Evolutionary conservation across 805 yeast genomes (phyloP).

Genomic region (Saccharomycopsis schoenii): DNA sequence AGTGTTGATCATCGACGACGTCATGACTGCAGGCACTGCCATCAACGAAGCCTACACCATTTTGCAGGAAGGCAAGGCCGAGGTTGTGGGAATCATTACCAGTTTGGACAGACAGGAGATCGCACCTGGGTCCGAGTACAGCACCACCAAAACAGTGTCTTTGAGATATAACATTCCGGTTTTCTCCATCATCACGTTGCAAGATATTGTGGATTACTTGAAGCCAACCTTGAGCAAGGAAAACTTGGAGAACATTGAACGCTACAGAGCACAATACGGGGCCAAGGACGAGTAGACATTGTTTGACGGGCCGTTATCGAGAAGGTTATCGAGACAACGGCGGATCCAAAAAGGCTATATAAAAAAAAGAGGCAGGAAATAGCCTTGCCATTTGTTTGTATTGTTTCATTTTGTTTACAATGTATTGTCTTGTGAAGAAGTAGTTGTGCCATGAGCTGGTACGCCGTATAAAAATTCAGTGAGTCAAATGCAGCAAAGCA

Average conservation of each 20-base stretch:
- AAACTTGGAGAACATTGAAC: constrained; percentile 45
- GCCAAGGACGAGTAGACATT: neutral
- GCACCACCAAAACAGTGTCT: constrained; percentile 77
- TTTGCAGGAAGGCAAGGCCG: constrained; percentile 59
- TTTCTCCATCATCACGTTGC: constrained; percentile 63
- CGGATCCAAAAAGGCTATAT: too few relatives aligned
- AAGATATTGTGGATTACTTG: constrained; percentile 62
- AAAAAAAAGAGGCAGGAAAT: too few relatives aligned
- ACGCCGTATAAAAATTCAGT: too few relatives aligned
- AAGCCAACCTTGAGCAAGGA: constrained; percentile 45
- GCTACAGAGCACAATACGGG: constrained; percentile 33
- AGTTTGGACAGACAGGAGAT: constrained; percentile 92
- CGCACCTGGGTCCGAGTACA: constrained; percentile 54
- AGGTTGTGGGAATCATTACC: constrained; percentile 74
- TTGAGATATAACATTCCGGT: constrained; percentile 74
- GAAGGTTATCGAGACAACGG: too few relatives aligned
- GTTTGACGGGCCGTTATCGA: too few relatives aligned
- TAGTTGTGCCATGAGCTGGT: too few relatives aligned
- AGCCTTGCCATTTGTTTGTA: too few relatives aligned
- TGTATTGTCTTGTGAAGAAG: too few relatives aligned
- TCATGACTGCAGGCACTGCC: constrained; percentile 98
- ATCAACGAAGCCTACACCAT: constrained; percentile 87
- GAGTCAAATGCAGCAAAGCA: too few relatives aligned
- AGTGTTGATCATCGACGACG: constrained; percentile 87
- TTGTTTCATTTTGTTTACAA: too few relatives aligned